Evolutionary conservation across 306 rosid species (phyloP).

Genomic region (Trichosanthes truncata): DNA sequence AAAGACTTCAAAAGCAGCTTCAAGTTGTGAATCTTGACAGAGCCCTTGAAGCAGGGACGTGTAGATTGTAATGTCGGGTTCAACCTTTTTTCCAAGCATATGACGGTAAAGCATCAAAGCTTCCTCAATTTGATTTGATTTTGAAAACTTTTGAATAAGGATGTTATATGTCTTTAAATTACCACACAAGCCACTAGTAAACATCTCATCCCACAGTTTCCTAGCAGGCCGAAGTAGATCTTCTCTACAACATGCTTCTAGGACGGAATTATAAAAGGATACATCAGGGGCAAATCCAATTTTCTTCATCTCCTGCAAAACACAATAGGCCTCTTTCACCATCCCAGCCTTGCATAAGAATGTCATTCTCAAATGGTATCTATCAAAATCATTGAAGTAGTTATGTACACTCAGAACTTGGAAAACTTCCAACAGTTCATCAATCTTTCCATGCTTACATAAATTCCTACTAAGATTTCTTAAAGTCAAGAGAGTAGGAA

Average conservation of each 20-base stretch:
- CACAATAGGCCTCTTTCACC: conserved; percentile 70
- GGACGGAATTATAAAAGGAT: conserved; percentile 51
- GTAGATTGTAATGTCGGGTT: conserved; percentile 54
- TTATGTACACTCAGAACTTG: conserved; percentile 28
- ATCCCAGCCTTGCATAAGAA: conserved; percentile 64
- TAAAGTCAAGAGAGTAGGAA: conserved; percentile 51
- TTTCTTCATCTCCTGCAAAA: conserved; percentile 75
- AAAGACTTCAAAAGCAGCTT: conserved; percentile 66
- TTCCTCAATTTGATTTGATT: conserved; percentile 63
- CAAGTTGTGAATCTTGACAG: conserved; percentile 44
- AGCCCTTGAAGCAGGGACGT: conserved; percentile 61
- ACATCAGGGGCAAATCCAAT: conserved; percentile 54
- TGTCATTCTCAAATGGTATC: conserved; percentile 63
- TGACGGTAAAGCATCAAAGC: conserved; percentile 56
- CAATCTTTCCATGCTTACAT: conserved; percentile 41
- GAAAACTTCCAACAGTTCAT: conserved; percentile 57
- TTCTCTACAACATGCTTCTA: conserved; percentile 84
- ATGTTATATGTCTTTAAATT: conserved; percentile 72
- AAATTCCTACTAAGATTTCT: conserved; percentile 57
- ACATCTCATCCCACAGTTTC: conserved; percentile 97
- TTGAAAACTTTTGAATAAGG: conserved; percentile 52
- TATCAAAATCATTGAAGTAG: conserved; percentile 55
- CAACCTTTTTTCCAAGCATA: conserved; percentile 55
- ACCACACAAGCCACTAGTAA: conserved; percentile 57
- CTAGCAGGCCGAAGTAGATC: conserved; percentile 75